Evolutionary conservation across 768 basidiomycete species (phyloP).

Genomic region (Macrolepiota fuliginosa): DNA sequence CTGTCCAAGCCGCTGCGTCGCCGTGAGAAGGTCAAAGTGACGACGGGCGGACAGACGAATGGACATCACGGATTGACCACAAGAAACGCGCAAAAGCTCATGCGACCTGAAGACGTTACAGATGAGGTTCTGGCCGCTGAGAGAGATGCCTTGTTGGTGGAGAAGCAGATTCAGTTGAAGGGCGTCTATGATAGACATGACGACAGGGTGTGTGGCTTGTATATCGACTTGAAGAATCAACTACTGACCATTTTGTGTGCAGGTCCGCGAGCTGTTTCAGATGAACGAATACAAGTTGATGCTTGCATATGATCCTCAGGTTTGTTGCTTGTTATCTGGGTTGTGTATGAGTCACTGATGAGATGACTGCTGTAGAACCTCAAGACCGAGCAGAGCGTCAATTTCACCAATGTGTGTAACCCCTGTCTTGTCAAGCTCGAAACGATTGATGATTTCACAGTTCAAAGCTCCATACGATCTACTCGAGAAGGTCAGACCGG

Average conservation of each 20-base stretch:
- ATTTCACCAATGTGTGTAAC: constrained; percentile 67
- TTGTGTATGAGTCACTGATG: background rate
- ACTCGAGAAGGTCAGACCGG: constrained; percentile 41
- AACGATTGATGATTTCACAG: constrained; percentile 28
- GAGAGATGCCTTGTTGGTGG: constrained; percentile 47
- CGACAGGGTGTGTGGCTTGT: constrained; percentile 54
- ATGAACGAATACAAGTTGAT: constrained; percentile 78
- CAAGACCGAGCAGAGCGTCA: constrained; percentile 67
- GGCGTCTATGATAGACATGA: constrained; percentile 67
- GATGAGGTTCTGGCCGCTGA: constrained; percentile 30
- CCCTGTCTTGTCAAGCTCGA: constrained; percentile 11
- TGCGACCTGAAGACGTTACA: constrained; percentile 16
- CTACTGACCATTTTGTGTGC: background rate
- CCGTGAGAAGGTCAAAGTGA: constrained; percentile 5
- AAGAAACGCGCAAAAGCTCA: constrained; percentile 17
- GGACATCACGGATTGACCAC: constrained; percentile 6
- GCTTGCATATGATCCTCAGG: constrained; percentile 74
- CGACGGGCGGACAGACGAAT: background rate
- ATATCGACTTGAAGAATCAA: constrained; percentile 7
- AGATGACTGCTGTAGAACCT: constrained; percentile 45
- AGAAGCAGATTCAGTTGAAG: constrained; percentile 60
- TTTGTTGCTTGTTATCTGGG: constrained; percentile 28
- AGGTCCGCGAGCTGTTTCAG: constrained; percentile 90
- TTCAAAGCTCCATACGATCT: constrained; percentile 66
- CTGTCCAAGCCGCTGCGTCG: constrained; percentile 1